Base-by-base conservation (phyloP, 2,329 filamentous ascomycete species). In the Neocucurbitaria cava region DNA sequence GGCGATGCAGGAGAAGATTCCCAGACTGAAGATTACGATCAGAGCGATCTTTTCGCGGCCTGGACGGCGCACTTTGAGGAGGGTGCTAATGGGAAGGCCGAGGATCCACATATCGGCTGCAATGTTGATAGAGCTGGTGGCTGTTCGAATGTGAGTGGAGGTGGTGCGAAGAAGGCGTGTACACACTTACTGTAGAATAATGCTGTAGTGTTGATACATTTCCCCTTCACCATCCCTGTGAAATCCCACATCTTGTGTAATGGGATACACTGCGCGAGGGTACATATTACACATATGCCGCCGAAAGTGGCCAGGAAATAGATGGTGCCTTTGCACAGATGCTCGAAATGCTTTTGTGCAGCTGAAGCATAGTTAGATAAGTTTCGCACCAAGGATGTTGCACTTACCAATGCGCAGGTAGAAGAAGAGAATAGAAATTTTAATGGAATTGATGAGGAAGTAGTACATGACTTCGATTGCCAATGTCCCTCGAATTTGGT, bases 1-100 rank as follows among this genome's bases (percentile, higher is more conserved):
- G 95, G 82, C 72, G 92, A 96, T 70, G 91, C 92, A 64, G 95
- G 92, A 90, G 65, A 97, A 96, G 51, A 92, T 84, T 59, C 92
- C 92, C 48, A 96, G 83, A 44, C 87, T 83, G 70, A 97, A 96
- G 0, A 92, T 94, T 24, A 93, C 77, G 45, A 96, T 83, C 9
- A 97, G 79, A 41, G 96, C 94, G 3, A 88, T 85, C 75, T 96
- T 96, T 71, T 96, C 92, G 55, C 90, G 89, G 46, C 80, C 83
- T 0, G 92, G 93, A 6, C 96, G 78, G 46, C 87, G 87, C 87
- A 96, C 93, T 46, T 87, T 83, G 0, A 92, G 96, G 20, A 96
- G 80, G 6, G 96, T 90, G 0, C 91, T 91, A 58, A 96, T 89
- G 0, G 93, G 92, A 15, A 96, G 79, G 28, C 92, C 87, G 28